Base-by-base conservation (phyloP, 305 asterid species). In the Coffea humblotiana region DNA sequence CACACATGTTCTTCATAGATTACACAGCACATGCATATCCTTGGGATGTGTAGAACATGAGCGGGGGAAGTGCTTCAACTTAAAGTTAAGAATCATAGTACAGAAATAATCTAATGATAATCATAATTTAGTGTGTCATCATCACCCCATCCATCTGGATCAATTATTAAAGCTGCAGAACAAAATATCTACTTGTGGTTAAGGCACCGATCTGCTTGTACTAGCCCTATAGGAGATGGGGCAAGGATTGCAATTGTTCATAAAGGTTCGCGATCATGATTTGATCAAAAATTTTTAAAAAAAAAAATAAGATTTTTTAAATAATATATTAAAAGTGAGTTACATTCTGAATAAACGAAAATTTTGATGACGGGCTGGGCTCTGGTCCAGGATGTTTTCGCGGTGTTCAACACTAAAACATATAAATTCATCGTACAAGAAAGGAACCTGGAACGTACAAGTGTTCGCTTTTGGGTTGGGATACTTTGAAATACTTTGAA, bases 1-100 rank as follows among this genome's bases (percentile, higher is more conserved):
- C 29, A 71, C 84, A 82, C 71, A 71, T 82, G 82, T 29, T 40
- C 71, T 7, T 52, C 84, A 72, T 13, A 58, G 65, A 40, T 71
- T 71, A 32, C 52, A 21, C 2, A n/a, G 10, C 78, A 72, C 78
- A 72, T 82, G 76, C 71, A 71, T 23, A 54, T 52, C 68, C 64
- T 82, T 29, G 29, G 75, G 71, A 43, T 43, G 15, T 43, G 58
- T 9, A 76, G 18, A 68, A 16, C 64, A 51, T 16, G 18, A 45
- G 56, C 47, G 35, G 60, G 23, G 60, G 11, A 48, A 47, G 71
- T 40, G 71, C 78, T 75, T 43, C 60, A 71, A 5, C 75, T 61
- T 40, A 75, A 76, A 76, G 72, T 45, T n/a, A 61, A 61, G 79
- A 43, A 43, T 65, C 6, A 29, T 65, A 15, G 1, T 32, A 29